Base-by-base conservation (phyloP, 306 rosid genomes). In the Quercus robur region DNA sequence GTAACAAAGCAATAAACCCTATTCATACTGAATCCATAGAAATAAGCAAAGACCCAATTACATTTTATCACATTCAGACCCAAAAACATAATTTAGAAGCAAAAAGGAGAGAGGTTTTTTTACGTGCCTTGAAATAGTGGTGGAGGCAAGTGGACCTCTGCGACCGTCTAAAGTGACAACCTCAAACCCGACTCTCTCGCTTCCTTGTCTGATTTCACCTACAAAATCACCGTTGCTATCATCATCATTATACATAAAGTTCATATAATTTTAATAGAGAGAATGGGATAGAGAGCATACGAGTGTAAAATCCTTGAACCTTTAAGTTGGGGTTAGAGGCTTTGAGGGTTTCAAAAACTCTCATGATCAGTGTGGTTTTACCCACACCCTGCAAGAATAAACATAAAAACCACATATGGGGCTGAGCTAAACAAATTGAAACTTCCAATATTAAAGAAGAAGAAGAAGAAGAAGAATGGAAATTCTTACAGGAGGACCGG, bases 111-210 rank as follows among this genome's bases (percentile, higher is more conserved):
- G 21, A 33, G 31, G 0, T 7, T 38, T 38, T 38, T 38, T 38
- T 38, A 20, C 15, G 49, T n/a, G 13, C 97, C 90, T 87, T 35
- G 97, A 88, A 74, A 86, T 26, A 68, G 83, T 70, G 76, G 88
- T 18, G 41, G 96, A 90, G 21, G 98, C 91, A 33, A 94, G 93
- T 12, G 91, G 90, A 83, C 89, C 82, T 0, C 76, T 88, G 41
- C 94, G 96, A 85, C 89, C 95, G 63, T 90, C 96, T 30, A 94
- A 80, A 44, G 97, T 92, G 69, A 90, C 94, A 31, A 92, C 96
- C 82, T 94, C 84, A 30, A 94, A 94, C 38, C 97, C 97, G 73
- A 85, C 88, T 70, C 98, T 88, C 61, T 90, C 83, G 23, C 85
- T 84, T 28, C 86, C 84, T 73, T 62, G 71, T 83, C 90, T 85